phyloP scores from a whole-genome alignment of 768 basidiomycete species.

The Tulasnella sp. region DNA sequence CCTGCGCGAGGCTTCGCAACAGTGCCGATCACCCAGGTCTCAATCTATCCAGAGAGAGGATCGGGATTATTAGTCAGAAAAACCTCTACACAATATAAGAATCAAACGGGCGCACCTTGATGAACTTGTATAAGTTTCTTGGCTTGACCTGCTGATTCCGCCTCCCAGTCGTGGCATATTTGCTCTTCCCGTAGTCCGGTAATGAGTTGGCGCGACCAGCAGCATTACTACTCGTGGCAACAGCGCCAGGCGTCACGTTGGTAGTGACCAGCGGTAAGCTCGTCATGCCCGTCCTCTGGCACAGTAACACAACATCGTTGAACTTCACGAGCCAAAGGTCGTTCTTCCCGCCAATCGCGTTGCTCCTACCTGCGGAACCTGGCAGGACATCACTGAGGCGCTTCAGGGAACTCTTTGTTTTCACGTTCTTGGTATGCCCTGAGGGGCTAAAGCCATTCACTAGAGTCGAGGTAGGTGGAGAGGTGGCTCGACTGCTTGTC shows the following conservation, averaged over 20 bases:
- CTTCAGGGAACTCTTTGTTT: conserved; percentile 79
- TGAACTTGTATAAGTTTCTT: conserved; percentile 85
- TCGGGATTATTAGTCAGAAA: conserved; percentile 5
- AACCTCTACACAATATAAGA: background rate
- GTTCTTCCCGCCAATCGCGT: conserved; percentile 50
- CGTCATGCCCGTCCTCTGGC: conserved; percentile 83
- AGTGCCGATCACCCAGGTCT: conserved; percentile 77
- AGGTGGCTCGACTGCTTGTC: background rate
- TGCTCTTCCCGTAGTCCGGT: conserved; percentile 65
- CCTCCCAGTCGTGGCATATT: conserved; percentile 74
- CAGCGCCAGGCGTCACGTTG: conserved; percentile 22
- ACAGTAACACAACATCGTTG: conserved; percentile 89
- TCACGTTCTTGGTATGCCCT: conserved; percentile 44
- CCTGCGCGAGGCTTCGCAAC: conserved; percentile 67
- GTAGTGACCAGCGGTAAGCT: conserved; percentile 47
- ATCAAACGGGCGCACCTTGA: conserved; percentile 50
- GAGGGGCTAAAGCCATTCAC: conserved; percentile 27
- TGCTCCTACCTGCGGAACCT: conserved; percentile 29
- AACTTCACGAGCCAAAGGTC: conserved; percentile 94
- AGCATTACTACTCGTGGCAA: conserved; percentile 37
- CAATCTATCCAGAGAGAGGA: conserved; percentile 41
- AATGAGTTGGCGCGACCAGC: conserved; percentile 51
- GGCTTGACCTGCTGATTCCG: conserved; percentile 69
- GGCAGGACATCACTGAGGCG: conserved; percentile 81
- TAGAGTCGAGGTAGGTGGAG: conserved; percentile 1